phyloP scores from a whole-genome alignment of 75 land plant species.

The Selaginella moellendorffii region DNA sequence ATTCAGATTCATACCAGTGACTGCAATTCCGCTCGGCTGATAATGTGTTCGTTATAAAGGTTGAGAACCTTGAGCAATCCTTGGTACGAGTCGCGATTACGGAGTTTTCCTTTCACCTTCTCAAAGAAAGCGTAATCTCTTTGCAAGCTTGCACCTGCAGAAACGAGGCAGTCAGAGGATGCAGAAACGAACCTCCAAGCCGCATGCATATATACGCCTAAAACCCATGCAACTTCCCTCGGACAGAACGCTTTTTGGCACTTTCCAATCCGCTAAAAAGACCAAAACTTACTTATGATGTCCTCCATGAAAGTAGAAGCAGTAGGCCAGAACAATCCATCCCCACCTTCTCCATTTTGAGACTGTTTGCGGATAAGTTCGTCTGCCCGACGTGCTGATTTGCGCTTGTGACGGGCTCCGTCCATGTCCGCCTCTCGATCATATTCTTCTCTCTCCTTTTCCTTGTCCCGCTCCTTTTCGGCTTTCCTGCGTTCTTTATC shows the following conservation, averaged over 20 bases:
- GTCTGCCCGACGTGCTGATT: constrained; percentile 46
- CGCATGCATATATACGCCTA: neutral
- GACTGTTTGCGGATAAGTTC: constrained; percentile 46
- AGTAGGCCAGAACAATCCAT: too few species aligned
- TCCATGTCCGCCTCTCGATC: constrained; percentile 30
- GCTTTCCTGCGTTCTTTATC: neutral
- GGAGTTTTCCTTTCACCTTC: constrained; percentile 62
- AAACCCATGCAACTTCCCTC: neutral
- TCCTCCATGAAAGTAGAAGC: too few species aligned
- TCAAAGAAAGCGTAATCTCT: constrained; percentile 63
- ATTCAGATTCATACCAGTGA: constrained; percentile 53
- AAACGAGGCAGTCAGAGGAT: neutral
- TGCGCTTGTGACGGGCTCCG: constrained; percentile 37
- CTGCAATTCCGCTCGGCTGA: constrained; percentile 55
- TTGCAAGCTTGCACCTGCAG: too few species aligned
- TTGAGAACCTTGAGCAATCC: constrained; percentile 85
- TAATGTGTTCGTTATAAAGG: constrained; percentile 75
- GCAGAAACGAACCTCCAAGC: too few species aligned
- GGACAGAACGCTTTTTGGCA: too few species aligned
- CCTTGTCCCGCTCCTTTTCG: constrained; percentile 60
- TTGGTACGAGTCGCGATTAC: constrained; percentile 57
- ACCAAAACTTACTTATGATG: too few species aligned
- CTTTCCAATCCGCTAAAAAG: too few species aligned
- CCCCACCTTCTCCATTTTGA: constrained; percentile 42
- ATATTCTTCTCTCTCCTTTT: constrained; percentile 40